Base-by-base conservation (phyloP, 306 rosid genomes). In the Vicia sativa region DNA sequence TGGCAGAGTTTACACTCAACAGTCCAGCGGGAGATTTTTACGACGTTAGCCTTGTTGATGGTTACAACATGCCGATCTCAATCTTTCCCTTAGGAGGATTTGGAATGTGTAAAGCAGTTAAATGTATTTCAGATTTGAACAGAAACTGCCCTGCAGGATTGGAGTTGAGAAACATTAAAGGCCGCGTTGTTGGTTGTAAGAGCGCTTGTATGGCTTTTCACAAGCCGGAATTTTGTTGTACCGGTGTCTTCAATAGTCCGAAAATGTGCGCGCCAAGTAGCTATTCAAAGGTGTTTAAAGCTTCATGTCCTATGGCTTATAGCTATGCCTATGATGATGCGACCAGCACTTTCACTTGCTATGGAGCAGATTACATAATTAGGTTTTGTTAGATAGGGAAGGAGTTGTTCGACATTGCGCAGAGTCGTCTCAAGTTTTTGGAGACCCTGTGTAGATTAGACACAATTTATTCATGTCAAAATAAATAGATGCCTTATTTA, bases 21-120 rank as follows among this genome's bases (percentile, higher is more conserved):
- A 86, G 85, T 68, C 89, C 72, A 0, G 14, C 28, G 9, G 80
- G 76, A 26, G 89, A 84, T 67, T 89, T 76, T 37, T 89, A 86
- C 16, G 88, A 89, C 64, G 70, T 86, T 53, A 89, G 89, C 64
- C 90, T 89, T 16, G 92, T 84, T 29, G 96, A 89, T 38, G 92
- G 92, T 35, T 86, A 82, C 60, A 86, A 84, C 72, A 52, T 86
- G 74, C 75, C 80, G 0, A 10, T 86, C n/a, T 78, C 96, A 5
- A 77, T 86, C 62, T 23, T 72, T 19, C 88, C 90, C 48, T 8
- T 29, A 2, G 1, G 83, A 67, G 65, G 87, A 73, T 18, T 82
- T 26, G 13, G 81, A 75, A 9, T 19, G 34, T 75, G 85, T 42
- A 78, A 58, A 21, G 44, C 60, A 0, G 63, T 76, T 3, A 59